Percentiles rank a stretch among this genome's conserved stretches.
These are phyloP conservation scores for Cucumis sativus DNA, from an alignment of 306 rosid species.

Conservation along the genomic window DNA sequence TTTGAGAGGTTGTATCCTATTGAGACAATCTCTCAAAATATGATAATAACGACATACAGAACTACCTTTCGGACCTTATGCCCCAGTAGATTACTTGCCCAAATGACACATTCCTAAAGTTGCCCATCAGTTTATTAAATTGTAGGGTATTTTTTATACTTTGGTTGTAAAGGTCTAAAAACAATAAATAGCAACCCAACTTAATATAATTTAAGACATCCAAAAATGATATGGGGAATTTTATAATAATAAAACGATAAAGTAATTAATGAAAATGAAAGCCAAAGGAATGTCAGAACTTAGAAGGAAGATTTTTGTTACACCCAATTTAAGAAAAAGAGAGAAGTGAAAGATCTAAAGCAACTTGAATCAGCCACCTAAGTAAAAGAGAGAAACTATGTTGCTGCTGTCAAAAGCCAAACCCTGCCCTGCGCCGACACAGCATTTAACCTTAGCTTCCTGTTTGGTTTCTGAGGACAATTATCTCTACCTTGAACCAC, in stretches of 20 bases:
- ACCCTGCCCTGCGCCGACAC: constrained; percentile 1
- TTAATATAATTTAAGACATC: neutral
- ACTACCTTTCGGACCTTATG: too few species aligned
- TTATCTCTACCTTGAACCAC: neutral
- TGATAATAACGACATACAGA: too few species aligned
- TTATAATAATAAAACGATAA: too few species aligned
- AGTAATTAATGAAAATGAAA: too few species aligned
- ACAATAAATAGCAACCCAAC: neutral
- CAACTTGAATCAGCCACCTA: neutral
- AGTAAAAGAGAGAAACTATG: neutral
- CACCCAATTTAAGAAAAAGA: neutral
- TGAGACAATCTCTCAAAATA: too few species aligned
- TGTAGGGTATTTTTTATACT: too few species aligned
- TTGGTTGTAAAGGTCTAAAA: too few species aligned
- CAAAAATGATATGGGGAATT: neutral
- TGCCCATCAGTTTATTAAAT: too few species aligned
- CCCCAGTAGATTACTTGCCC: too few species aligned
- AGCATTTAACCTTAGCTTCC: neutral
- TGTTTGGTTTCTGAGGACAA: neutral
- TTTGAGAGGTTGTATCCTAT: too few species aligned
- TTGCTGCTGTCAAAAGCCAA: neutral
- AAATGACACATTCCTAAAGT: too few species aligned
- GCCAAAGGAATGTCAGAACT: neutral
- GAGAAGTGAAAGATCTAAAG: neutral
- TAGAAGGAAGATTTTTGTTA: neutral